Evolutionary conservation across 2,329 filamentous ascomycete genomes (phyloP), one percentile per base, ranked within the genome.

Genomic region (Nigrograna mackinnonii): DNA sequence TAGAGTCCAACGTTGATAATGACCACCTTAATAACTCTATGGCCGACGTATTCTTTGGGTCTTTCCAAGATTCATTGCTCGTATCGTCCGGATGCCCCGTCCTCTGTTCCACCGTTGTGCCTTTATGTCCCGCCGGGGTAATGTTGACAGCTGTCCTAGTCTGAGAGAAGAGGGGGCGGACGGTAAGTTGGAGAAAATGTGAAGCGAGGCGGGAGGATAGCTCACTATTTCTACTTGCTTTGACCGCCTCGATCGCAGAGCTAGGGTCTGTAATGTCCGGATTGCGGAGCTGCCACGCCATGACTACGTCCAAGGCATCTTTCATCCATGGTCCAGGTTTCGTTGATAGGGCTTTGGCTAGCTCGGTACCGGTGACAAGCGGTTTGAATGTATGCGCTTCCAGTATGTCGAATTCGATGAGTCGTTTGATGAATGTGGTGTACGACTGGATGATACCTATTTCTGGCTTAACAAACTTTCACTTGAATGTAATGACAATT

Each of bases 251-350:
- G 37, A 78, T 72, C 12, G 72, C 74, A 41, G 64, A 62, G 22
- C 60, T 57, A 21, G 77, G 70, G 48, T 91, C 85, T 3, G 77
- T 80, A 43, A 73, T 75, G 4, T 76, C 76, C 0, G 91, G 89
- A 60, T 97, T 83, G 26, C 89, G 80, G 39, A 97, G 78, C 68
- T 97, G 94, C 91, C 91, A 97, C 47, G 84, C 84, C 68, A 95
- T 81, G 47, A 89, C 87, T 4, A 91, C 75, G 22, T 95, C 86
- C 35, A 96, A 72, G 3, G 91, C 91, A 34, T 79, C 77, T 40
- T 83, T 83, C 79, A 95, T 87, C 92, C 92, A 97, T n/a, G 77
- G 84, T 1, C 89, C 90, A 0, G 88, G 85, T 49, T 83, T 84
- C 0, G 79, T 82, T 14, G 70, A 72, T 3, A 97, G 75, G 4